Base-by-base conservation (phyloP, 495 filamentous ascomycete species). In the Xylaria grammica region DNA sequence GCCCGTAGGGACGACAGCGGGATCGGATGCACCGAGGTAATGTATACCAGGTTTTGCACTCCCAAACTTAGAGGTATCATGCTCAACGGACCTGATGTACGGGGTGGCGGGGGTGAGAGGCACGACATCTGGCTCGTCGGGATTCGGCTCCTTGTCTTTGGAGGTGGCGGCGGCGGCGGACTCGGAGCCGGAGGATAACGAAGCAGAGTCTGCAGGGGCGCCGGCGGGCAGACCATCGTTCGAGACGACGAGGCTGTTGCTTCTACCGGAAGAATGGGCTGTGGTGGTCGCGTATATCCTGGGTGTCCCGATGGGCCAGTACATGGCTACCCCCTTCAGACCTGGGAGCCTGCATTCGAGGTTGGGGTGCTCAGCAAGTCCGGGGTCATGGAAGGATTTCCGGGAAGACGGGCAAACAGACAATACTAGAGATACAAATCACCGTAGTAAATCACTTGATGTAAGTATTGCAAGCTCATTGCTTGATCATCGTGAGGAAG, bases 291-390 rank as follows among this genome's bases (percentile, higher is more conserved):
- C 90, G 84, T 94, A 96, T 72, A 96, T 90, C 77, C 88, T 84
- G 64, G 94, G 93, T 65, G 93, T 91, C 76, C 92, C 93, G 79
- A 95, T 84, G 70, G 94, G 94, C 94, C 94, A 97, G 84, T 97
- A 97, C 94, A 97, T 97, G 84, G 85, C 84, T 86, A 69, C 68
- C 66, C 65, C 60, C 62, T 64, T 34, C 30, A 66, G 67, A 64
- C 67, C 38, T 60, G 60, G 62, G 66, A 70, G 63, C 69, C 69
- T 69, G 65, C 71, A 73, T 73, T 62, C 66, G 71, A 64, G 45
- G 15, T 55, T 44, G 29, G 17, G 40, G 3, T 50, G 42, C 42
- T 32, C 44, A 34, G 45, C 69, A 48, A 26, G 17, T n/a, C 30
- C 19, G 15, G 26, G 60, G 38, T 58, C 44, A 67, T 63, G 34